A percentile compares a stretch with the other conserved stretches of the same genome.
Evolutionary conservation across 202 grass and related monocot genomes (phyloP).

Genomic region (Schoenoplectus tabernaemontani): DNA sequence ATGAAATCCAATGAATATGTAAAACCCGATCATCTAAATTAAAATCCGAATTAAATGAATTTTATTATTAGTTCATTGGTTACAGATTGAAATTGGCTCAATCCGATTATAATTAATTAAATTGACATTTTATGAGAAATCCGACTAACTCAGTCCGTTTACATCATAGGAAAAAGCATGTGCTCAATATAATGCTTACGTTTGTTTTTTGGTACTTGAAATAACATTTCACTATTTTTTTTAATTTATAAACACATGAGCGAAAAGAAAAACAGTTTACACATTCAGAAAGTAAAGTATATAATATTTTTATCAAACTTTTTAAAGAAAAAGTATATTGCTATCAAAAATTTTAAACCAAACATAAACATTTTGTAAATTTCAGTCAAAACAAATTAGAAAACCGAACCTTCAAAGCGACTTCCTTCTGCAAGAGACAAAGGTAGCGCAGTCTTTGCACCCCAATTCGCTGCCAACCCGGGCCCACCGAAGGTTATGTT

Average conservation of each 20-base stretch:
- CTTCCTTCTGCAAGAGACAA: neutral
- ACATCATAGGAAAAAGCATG: too few species aligned
- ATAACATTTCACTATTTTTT: neutral
- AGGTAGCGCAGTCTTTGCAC: conserved; percentile 17
- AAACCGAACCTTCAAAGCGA: neutral
- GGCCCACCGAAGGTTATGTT: conserved; percentile 16
- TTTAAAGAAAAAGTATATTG: neutral
- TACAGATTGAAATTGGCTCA: too few species aligned
- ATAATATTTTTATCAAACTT: neutral
- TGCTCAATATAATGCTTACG: too few species aligned
- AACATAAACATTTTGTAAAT: neutral
- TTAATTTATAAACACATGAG: neutral
- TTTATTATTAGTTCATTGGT: too few species aligned
- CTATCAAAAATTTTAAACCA: neutral
- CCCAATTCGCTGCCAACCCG: conserved; percentile 7
- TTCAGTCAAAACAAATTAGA: neutral
- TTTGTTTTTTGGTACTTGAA: neutral
- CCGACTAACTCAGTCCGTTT: too few species aligned
- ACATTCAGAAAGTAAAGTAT: neutral
- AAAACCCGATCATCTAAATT: too few species aligned
- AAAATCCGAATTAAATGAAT: too few species aligned
- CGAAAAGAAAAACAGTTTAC: neutral
- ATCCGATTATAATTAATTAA: too few species aligned
- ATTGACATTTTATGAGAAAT: too few species aligned
- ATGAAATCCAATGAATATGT: too few species aligned